Conservation (phyloP, 1,139 yeast genomes). For the Debaryomyces udenii region DNA sequence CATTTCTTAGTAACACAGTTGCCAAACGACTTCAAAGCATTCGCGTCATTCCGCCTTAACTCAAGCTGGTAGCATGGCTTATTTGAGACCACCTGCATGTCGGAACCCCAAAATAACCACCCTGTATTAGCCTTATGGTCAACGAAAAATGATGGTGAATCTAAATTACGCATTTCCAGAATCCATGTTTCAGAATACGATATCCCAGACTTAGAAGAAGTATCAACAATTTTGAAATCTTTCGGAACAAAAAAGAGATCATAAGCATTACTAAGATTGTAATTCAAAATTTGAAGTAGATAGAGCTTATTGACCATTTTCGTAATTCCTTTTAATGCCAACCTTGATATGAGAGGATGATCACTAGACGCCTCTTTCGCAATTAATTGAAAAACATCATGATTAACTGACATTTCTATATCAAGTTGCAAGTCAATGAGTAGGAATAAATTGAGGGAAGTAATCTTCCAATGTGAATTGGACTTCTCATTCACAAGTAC, state of each 20-base stretch:
- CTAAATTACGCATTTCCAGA: conserved; percentile 55
- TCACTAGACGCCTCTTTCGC: conserved; percentile 59
- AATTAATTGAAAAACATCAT: conserved; percentile 49
- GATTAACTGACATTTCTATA: conserved; percentile 51
- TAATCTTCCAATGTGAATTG: conserved; percentile 71
- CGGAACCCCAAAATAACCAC: conserved; percentile 78
- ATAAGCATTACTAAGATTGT: conserved; percentile 51
- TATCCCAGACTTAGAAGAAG: conserved; percentile 31
- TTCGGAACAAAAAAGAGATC: conserved; percentile 44
- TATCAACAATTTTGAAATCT: conserved; percentile 46
- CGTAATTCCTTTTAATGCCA: conserved; percentile 66
- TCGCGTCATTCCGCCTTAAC: conserved; percentile 41
- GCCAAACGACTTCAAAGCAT: conserved; percentile 50
- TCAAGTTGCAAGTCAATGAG: conserved; percentile 59
- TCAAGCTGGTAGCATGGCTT: conserved; percentile 28
- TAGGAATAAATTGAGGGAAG: conserved; percentile 56
- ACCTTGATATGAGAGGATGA: conserved; percentile 72
- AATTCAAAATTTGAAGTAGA: conserved; percentile 55
- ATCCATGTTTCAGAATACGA: conserved; percentile 50
- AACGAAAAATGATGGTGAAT: conserved; percentile 54
- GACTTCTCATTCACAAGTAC: conserved; percentile 40
- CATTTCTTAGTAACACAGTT: conserved; percentile 54
- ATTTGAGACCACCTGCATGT: conserved; percentile 50
- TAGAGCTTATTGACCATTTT: conserved; percentile 56
- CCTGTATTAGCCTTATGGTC: conserved; percentile 65